A percentile compares a stretch with the other conserved stretches of the same genome.
These are phyloP conservation scores for Magnusiomyces clavatus DNA, from an alignment of 1,139 yeast genomes.

Conservation along the genomic window DNA sequence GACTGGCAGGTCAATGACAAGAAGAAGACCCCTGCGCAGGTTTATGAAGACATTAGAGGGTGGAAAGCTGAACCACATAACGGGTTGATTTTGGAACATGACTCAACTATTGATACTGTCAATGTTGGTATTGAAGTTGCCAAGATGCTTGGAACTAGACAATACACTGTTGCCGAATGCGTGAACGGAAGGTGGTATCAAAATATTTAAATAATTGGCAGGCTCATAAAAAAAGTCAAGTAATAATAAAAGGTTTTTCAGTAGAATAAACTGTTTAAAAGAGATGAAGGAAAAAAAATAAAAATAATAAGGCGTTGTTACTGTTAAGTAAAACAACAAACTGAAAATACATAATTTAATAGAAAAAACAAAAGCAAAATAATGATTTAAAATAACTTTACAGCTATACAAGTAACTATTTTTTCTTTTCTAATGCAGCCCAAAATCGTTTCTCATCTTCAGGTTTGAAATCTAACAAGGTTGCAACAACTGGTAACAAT, in stretches of 20 bases:
- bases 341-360: neutral
- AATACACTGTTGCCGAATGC: slow-evolving; percentile 78
- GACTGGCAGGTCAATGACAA: slow-evolving; percentile 67
- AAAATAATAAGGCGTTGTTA: neutral
- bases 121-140: slow-evolving; percentile 55
- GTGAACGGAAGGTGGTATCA: slow-evolving; percentile 48
- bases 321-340: neutral
- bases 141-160: slow-evolving; percentile 46
- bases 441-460: slow-evolving; percentile 67
- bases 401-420: neutral
- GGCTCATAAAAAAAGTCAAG: too few relatives aligned
- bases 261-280: neutral
- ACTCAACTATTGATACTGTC: slow-evolving; percentile 60
- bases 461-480: slow-evolving; percentile 57
- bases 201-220: slow-evolving; percentile 11
- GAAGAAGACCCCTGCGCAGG: slow-evolving; percentile 41
- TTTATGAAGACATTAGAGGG: slow-evolving; percentile 45
- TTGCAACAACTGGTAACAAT: slow-evolving; percentile 76
- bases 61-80: slow-evolving; percentile 41
- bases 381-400: neutral
- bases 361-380: neutral
- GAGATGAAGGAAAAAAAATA: neutral
- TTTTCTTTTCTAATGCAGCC: slow-evolving; percentile 40
- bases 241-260: neutral
- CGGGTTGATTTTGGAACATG: slow-evolving; percentile 83